Base-by-base conservation (phyloP, 176 grass and related monocot species). In the Hsuehochloa calcarea region DNA sequence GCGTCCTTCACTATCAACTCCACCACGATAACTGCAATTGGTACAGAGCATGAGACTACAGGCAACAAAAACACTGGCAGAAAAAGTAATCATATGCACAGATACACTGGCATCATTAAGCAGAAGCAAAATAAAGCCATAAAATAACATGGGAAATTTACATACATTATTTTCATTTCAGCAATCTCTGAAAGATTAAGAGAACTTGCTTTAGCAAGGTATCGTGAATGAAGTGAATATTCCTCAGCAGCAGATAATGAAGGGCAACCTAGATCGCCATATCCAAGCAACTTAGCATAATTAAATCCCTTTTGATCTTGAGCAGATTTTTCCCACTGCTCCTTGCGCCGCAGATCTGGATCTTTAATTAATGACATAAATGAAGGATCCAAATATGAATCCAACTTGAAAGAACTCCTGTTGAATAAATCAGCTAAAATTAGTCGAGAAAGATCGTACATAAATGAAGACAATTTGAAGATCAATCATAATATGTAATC, bases 281-380 rank as follows among this genome's bases (percentile, higher is more conserved):
- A 99, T 85, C 96, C 96, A 87, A 99, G 88, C 68, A 99, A 74
- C 63, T 86, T 92, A 83, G 88, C 89, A 87, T 88, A 99, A 84
- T 96, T 96, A 85, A 99, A 96, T 83, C 96, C 91, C 74, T 91
- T 99, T 66, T 94, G 90, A 72, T 90, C 74, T 85, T 94, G 93
- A 74, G 84, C 85, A 46, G 91, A 88, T 68, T 87, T 95, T 88
- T 92, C 89, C 88, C 92, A 93, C 54, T 99, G 91, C 56, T 99
- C 96, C 78, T 81, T 89, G 29, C 91, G 88, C 46, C 84, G 52
- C 39, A 94, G 81, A 90, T 99, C 93, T 0, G 96, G 96, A 70
- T 99, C 96, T 85, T 99, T 99, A 77, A 94, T 96, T 85, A 99
- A 76, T 78, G 96, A 99, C 96, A 99, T 99, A 85, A 99, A 99